A percentile compares a stretch with the other conserved stretches of the same genome.
Conservation (phyloP, 2,329 filamentous ascomycete species). For the Xylaria sp. region DNA sequence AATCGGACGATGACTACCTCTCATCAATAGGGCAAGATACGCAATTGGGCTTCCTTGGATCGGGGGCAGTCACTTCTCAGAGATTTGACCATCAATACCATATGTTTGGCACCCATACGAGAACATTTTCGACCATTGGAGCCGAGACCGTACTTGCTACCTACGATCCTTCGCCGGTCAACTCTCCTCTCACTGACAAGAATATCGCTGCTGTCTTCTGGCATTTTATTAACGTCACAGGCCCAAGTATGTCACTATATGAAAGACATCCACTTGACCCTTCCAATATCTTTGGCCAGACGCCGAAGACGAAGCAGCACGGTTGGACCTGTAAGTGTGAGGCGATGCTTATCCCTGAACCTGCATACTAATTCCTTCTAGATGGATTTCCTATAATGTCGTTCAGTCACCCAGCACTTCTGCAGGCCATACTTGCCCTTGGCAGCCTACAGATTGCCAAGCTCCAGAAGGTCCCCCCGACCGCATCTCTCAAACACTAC, state of each 20-base stretch:
- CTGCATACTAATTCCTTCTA: slow-evolving; percentile 32
- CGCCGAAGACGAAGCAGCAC: slow-evolving; percentile 57
- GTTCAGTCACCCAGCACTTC: slow-evolving; percentile 74
- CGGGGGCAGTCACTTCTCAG: slow-evolving; percentile 37
- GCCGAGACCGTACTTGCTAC: slow-evolving; percentile 52
- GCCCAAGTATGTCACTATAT: slow-evolving; percentile 78
- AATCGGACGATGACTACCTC: slow-evolving; percentile 53
- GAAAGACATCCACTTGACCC: slow-evolving; percentile 76
- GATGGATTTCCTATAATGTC: slow-evolving; percentile 80
- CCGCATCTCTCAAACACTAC: slow-evolving; percentile 86
- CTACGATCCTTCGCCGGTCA: slow-evolving; percentile 60
- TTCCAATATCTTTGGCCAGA: slow-evolving; percentile 57
- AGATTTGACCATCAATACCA: slow-evolving; percentile 36
- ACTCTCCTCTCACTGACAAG: slow-evolving; percentile 71
- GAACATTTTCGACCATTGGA: slow-evolving; percentile 46
- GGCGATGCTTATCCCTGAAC: not conserved
- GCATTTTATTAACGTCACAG: slow-evolving; percentile 87
- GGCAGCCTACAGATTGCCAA: slow-evolving; percentile 84
- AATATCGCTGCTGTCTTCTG: slow-evolving; percentile 79
- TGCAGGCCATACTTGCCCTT: slow-evolving; percentile 86
- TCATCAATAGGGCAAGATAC: slow-evolving; percentile 36
- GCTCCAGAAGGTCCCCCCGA: slow-evolving; percentile 66
- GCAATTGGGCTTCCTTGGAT: slow-evolving; percentile 36
- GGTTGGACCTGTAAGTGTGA: slow-evolving; percentile 47
- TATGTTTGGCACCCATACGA: slow-evolving; percentile 41